Base-by-base conservation (phyloP, 495 filamentous ascomycete species). In the Extremus antarcticus region DNA sequence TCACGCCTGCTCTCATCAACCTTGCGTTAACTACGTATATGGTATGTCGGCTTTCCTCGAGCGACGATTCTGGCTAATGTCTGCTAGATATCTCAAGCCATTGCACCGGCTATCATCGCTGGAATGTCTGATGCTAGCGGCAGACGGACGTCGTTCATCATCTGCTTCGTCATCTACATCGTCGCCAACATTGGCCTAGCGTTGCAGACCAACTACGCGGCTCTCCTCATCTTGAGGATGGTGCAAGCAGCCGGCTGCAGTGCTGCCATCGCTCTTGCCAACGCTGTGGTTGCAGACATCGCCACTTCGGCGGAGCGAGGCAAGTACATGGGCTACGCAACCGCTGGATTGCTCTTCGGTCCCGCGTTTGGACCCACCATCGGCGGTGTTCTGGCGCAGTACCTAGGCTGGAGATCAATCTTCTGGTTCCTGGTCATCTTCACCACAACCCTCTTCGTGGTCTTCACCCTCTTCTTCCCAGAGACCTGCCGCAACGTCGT, bases 401-500 rank as follows among this genome's bases (percentile, higher is more conserved):
- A 77, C 45, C 70, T 87, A 0, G 83, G 81, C 0, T 90, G 85
- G 85, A 63, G 79, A 22, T 72, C 77, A 46, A 84, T 86, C 41
- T 91, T 89, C 63, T 88, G 83, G 83, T 87, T 88, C 57, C 71
- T 86, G 2, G 45, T 57, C 19, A 68, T 69, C 19, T 80, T 74
- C 64, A 65, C 81, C 9, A 21, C 43, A 20, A 17, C 49, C 35
- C 54, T 61, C 43, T 53, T 57, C 3, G 59, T 80, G 22, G 65
- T 76, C 1, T 81, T 78, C 57, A 45, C 74, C 16, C 38, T 85
- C 43, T 61, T 71, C 10, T 71, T 86, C 16, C 84, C 84, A 2
- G 86, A 88, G 67, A 89, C 85, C 3, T 77, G 75, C 51, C 73
- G 86, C 8, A 82, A 78, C 15, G 76, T 90, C 2, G 86, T 89